Base-by-base conservation (phyloP, 2,329 filamentous ascomycete species). In the Cladophialophora carrionii region DNA sequence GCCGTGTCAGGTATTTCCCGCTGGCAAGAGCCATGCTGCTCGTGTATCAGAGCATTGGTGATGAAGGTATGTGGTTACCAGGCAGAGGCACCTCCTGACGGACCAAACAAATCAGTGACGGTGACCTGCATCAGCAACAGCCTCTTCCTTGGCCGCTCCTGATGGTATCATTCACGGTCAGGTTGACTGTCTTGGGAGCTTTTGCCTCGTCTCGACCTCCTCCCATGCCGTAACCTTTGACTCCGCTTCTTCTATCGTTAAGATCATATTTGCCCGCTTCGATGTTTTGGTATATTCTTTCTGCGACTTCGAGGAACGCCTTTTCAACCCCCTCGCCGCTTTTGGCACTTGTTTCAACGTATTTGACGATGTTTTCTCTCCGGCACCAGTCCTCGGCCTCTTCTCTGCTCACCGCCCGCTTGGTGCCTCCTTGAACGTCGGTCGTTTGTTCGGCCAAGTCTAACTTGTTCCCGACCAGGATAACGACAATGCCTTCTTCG, bases 341-440 rank as follows among this genome's bases (percentile, higher is more conserved):
- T 83, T 98, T 99, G 57, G 95, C 95, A 71, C 89, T 93, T 46
- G 95, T 99, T 81, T 99, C 95, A 68, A 98, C 92, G 76, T 98
- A 98, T 75, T 93, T 88, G 74, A 96, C 86, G 29, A 98, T 88
- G 64, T 90, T 90, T 77, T 98, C 97, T 71, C 84, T 80, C 66
- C 83, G 84, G 67, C 92, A 96, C 95, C 95, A 99, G 65, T 90
- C 90, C 74, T 94, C 88, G 2, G 95, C 95, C 79, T 98, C 94
- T 71, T 90, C 84, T 59, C 81, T 82, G 0, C 89, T 91, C 29
- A 98, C 92, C 75, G 96, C 90, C 63, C 94, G 85, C 72, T 71
- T 26, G 79, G 77, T 62, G 73, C 80, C 63, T 71, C 80, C 71
- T 72, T 77, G 71, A 65, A 76, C 68, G 56, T 82, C 80, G 9